Percentiles rank a stretch among this genome's conserved stretches.
These are phyloP conservation scores for Penicillium sp. DNA, from an alignment of 2,329 filamentous ascomycete species.

Conservation along the genomic window DNA sequence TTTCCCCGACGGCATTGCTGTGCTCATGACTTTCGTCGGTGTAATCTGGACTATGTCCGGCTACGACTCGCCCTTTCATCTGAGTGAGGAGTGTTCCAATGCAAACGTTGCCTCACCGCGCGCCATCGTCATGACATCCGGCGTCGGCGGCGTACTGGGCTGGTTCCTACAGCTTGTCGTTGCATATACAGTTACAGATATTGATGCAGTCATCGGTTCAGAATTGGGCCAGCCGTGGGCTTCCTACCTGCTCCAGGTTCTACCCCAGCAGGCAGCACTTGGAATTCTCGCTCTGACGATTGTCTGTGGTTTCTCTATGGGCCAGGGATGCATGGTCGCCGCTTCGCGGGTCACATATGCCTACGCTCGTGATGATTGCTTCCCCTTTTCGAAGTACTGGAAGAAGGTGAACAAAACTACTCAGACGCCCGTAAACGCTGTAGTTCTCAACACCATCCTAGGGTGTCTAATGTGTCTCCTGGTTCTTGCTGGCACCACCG, in stretches of 20 bases:
- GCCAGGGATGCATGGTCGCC: constrained; percentile 70
- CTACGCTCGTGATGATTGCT: constrained; percentile 70
- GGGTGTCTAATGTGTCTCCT: constrained; percentile 62
- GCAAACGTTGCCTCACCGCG: constrained; percentile 68
- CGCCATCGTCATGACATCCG: constrained; percentile 69
- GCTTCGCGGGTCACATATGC: constrained; percentile 69
- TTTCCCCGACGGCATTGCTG: constrained; percentile 65
- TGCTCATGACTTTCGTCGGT: constrained; percentile 70
- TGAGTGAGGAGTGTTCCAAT: constrained; percentile 74
- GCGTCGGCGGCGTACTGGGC: constrained; percentile 64
- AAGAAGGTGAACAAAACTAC: constrained; percentile 61
- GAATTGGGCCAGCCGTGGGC: constrained; percentile 69
- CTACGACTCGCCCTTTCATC: constrained; percentile 69
- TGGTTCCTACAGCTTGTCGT: constrained; percentile 74
- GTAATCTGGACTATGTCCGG: constrained; percentile 70
- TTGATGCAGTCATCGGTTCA: constrained; percentile 58
- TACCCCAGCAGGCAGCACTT: constrained; percentile 60
- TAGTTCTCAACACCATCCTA: constrained; percentile 64
- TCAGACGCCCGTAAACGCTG: constrained; percentile 67
- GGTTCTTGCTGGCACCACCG: constrained; percentile 62
- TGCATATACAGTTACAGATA: constrained; percentile 68
- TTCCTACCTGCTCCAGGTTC: constrained; percentile 65
- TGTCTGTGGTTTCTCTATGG: constrained; percentile 69
- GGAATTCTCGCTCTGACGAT: constrained; percentile 66
- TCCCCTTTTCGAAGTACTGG: constrained; percentile 61